Evolutionary conservation across 352 stramenopile genomes (phyloP).

Genomic region (Phytopythium litorale): DNA sequence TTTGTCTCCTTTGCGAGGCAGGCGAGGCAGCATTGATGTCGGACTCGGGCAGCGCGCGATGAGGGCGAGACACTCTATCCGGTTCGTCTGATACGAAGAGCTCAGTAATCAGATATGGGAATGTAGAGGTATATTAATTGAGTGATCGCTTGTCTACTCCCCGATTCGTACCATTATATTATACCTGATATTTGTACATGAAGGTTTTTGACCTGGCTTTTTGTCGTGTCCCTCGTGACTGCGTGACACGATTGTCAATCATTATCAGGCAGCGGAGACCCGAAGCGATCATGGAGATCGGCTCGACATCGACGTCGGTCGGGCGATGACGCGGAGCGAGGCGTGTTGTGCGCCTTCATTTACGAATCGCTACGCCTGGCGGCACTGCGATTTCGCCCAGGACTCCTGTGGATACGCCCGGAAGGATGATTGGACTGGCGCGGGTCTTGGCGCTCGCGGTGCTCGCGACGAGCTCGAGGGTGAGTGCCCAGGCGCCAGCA

Average conservation of each 20-base stretch:
- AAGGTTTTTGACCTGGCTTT: conserved; percentile 6
- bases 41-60: too few species aligned
- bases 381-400: not conserved
- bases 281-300: conserved; percentile 1
- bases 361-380: not conserved
- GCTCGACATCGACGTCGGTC: not conserved
- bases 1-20: too few species aligned
- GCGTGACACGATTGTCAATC: conserved; percentile 5
- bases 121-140: not conserved
- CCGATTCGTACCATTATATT: not conserved
- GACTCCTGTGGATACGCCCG: not conserved
- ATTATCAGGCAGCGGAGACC: not conserved
- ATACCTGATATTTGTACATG: not conserved
- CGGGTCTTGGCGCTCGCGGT: conserved; percentile 5
- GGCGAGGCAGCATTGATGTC: too few species aligned
- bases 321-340: not conserved
- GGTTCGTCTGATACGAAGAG: not conserved
- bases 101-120: conserved; percentile 7
- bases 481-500: conserved; percentile 8
- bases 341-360: not conserved
- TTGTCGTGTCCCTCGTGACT: not conserved
- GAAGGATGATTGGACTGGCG: not conserved
- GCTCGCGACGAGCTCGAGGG: not conserved
- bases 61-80: not conserved
- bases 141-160: not conserved